phyloP scores from a whole-genome alignment of 257 asterid genomes.

The Gentiana macrophylla region DNA sequence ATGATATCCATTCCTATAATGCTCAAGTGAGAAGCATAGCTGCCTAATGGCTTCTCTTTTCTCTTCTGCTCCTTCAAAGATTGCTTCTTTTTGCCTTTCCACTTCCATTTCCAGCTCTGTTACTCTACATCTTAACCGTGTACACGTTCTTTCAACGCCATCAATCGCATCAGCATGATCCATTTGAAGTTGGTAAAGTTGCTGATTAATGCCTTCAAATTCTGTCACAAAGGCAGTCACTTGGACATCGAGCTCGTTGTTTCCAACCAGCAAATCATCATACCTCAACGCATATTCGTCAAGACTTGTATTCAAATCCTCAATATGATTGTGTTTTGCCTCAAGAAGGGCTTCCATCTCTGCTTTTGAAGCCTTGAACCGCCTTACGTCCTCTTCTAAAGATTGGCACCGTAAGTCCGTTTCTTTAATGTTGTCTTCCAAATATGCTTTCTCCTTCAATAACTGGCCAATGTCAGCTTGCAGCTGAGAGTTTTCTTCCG shows the following conservation, averaged over 20 bases:
- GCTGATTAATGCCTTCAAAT: conserved; percentile 35
- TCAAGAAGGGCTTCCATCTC: conserved; percentile 35
- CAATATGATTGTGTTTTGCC: conserved; percentile 30
- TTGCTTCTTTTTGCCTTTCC: conserved; percentile 34
- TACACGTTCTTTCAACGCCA: conserved; percentile 29
- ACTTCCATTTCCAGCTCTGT: conserved; percentile 48
- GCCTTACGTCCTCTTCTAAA: conserved; percentile 60
- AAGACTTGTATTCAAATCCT: conserved; percentile 30
- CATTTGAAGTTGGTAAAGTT: conserved; percentile 47
- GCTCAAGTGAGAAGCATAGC: conserved; percentile 71
- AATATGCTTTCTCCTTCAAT: conserved; percentile 41
- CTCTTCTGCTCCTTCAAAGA: conserved; percentile 68
- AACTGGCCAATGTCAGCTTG: conserved; percentile 43
- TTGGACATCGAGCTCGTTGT: conserved; percentile 26
- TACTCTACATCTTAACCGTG: conserved; percentile 27
- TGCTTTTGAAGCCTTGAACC: conserved; percentile 38
- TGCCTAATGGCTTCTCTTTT: conserved; percentile 91
- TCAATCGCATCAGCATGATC: conserved; percentile 42
- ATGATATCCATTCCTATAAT: conserved; percentile 58
- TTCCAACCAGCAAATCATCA: conserved; percentile 20
- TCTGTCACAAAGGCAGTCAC: conserved; percentile 22
- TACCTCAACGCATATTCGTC: conserved; percentile 19
- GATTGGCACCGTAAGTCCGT: conserved; percentile 61
- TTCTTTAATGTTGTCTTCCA: conserved; percentile 65
- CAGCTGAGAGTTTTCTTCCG: conserved; percentile 68